Conservation (phyloP, 495 filamentous ascomycete genomes). For the Lasiosphaeris hirsuta region DNA sequence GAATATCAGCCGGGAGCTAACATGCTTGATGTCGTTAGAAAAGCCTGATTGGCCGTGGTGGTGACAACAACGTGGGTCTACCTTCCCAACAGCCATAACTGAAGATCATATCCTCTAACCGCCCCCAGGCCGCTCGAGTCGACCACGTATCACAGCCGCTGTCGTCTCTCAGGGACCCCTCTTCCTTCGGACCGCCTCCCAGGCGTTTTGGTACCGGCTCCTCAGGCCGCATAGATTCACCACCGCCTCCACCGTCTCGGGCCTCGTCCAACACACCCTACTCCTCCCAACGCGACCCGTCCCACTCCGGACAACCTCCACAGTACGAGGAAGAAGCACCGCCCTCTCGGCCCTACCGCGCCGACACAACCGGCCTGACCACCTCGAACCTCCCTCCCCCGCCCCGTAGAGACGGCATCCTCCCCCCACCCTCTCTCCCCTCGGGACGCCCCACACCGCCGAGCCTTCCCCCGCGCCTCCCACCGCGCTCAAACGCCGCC, state of each 20-base stretch:
- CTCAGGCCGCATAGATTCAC: background rate
- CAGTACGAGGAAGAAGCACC: conserved; percentile 34
- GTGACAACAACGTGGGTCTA: conserved; percentile 26
- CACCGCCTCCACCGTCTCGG: conserved; percentile 7
- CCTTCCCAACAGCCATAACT: no score
- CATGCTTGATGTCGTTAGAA: conserved; percentile 29
- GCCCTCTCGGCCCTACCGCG: conserved; percentile 64
- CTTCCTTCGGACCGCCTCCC: conserved; percentile 81
- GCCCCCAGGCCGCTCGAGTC: background rate
- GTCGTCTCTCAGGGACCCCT: conserved; percentile 76
- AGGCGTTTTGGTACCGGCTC: conserved; percentile 42
- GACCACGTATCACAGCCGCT: conserved; percentile 62
- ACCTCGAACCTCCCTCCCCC: conserved; percentile 69
- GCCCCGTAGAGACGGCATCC: conserved; percentile 52
- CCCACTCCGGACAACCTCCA: conserved; percentile 14
- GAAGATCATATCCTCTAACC: background rate
- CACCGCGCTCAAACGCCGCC: conserved; percentile 39
- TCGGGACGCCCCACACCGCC: conserved; percentile 45
- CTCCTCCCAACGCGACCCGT: background rate
- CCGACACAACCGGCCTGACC: conserved; percentile 67
- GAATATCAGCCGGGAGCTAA: no score
- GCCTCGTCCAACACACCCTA: conserved; percentile 2
- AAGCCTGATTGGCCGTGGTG: conserved; percentile 38
- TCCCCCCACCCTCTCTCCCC: conserved; percentile 4
- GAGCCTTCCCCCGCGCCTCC: conserved; percentile 65